Evolutionary conservation across 2,329 filamentous ascomycete species (phyloP).

Genomic region (Sporothrix brasiliensis): DNA sequence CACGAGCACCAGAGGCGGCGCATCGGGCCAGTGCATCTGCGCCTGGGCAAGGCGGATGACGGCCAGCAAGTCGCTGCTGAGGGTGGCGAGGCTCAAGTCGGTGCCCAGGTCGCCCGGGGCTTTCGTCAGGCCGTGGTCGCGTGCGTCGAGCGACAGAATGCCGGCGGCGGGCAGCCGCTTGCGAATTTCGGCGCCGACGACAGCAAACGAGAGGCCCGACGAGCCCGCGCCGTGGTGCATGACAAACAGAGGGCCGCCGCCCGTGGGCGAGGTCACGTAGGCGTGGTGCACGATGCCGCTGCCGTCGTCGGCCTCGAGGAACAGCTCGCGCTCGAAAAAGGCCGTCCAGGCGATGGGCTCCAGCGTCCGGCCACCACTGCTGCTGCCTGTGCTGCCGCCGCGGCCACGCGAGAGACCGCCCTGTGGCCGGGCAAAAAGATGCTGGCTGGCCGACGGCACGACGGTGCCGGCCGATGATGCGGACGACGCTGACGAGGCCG

Average conservation of each 20-base stretch:
- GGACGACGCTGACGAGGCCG: constrained; percentile 70
- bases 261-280: constrained; percentile 81
- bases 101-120: constrained; percentile 42
- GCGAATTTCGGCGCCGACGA: constrained; percentile 75
- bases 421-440: constrained; percentile 71
- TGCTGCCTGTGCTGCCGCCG: not conserved
- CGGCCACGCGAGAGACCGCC: constrained; percentile 43
- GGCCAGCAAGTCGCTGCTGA: constrained; percentile 71
- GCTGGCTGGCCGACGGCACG: constrained; percentile 73
- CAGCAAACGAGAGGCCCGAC: constrained; percentile 87
- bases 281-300: constrained; percentile 70
- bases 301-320: constrained; percentile 57
- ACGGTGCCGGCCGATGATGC: constrained; percentile 92
- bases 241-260: constrained; percentile 79
- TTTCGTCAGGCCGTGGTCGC: constrained; percentile 76
- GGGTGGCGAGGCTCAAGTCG: constrained; percentile 72
- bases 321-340: constrained; percentile 88
- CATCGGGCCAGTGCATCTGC: constrained; percentile 70
- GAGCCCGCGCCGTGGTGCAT: constrained; percentile 95
- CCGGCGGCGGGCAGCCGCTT: constrained; percentile 78
- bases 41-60: constrained; percentile 68
- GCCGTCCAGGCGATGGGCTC: constrained; percentile 80
- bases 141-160: constrained; percentile 80
- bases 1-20: constrained; percentile 79
- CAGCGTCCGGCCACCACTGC: constrained; percentile 49